Percentiles rank a stretch among this genome's conserved stretches.
These are phyloP conservation scores for Cardamine occulta DNA, from an alignment of 345 rosid genomes.

Conservation along the genomic window DNA sequence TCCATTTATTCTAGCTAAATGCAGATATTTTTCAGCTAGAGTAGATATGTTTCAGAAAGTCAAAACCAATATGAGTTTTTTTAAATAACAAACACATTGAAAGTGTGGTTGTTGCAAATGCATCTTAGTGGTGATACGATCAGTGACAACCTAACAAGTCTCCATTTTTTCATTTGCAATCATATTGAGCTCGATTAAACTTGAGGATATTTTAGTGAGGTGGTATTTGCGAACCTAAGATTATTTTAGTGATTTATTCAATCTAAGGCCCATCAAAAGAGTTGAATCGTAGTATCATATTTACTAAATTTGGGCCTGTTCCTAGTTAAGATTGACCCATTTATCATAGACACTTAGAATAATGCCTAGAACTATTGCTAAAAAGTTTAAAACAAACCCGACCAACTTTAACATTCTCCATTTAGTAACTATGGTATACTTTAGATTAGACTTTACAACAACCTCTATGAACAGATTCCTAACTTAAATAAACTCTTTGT, in stretches of 20 bases:
- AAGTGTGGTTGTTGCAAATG: conserved; percentile 39
- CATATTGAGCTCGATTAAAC: background rate
- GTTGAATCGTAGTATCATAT: background rate
- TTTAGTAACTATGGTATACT: no score
- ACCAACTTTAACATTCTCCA: no score
- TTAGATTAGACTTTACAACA: no score
- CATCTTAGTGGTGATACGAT: conserved; percentile 32
- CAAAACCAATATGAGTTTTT: conserved; percentile 12
- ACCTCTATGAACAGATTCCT: no score
- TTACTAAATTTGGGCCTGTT: background rate
- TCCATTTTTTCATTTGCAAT: background rate
- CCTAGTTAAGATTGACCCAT: background rate
- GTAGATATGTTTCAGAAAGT: background rate
- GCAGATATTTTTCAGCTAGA: background rate
- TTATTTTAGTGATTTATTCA: background rate
- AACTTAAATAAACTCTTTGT: no score
- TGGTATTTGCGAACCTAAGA: background rate
- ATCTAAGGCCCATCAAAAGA: background rate
- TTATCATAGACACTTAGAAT: background rate
- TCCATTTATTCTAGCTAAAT: background rate
- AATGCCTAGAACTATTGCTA: background rate
- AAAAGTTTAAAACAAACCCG: no score
- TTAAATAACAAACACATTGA: background rate
- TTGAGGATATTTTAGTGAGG: background rate
- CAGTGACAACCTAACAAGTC: conserved; percentile 28